Evolutionary conservation across 2,329 filamentous ascomycete genomes (phyloP).

Genomic region (Byssothecium circinans): DNA sequence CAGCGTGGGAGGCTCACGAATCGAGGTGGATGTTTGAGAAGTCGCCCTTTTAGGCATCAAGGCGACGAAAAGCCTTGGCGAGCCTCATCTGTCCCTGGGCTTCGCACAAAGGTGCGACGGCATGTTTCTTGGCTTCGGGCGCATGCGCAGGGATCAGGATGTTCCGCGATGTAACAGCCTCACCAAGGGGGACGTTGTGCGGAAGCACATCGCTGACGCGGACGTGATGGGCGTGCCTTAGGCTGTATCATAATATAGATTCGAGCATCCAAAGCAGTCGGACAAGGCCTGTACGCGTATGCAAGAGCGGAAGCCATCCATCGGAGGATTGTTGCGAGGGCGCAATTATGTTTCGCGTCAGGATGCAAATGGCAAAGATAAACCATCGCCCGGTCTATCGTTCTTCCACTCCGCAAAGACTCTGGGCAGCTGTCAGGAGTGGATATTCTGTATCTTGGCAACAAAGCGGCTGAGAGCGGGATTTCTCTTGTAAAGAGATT

Average conservation of each 20-base stretch:
- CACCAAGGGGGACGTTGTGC: conserved; percentile 9
- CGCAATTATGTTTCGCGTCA: conserved; percentile 1
- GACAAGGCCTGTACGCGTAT: conserved; percentile 3
- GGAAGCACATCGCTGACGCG: conserved; percentile 20
- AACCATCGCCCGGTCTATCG: neutral
- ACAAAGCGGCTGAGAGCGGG: neutral
- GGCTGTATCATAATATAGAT: conserved; percentile 17
- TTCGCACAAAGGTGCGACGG: conserved; percentile 37
- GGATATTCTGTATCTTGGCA: conserved; percentile 3
- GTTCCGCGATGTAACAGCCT: conserved; percentile 9
- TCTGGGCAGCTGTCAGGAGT: conserved; percentile 1
- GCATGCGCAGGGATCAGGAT: conserved; percentile 6
- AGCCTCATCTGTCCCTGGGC: conserved; percentile 15
- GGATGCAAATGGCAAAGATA: conserved; percentile 2
- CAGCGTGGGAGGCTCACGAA: conserved; percentile 3
- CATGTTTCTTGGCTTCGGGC: conserved; percentile 21
- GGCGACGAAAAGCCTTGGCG: conserved; percentile 18
- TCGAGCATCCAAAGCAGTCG: conserved; percentile 7
- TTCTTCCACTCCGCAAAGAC: conserved; percentile 3
- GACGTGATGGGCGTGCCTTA: conserved; percentile 17
- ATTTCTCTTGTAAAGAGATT: neutral
- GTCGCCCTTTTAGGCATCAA: conserved; percentile 18
- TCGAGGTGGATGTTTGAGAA: conserved; percentile 21
- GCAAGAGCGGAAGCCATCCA: conserved; percentile 10
- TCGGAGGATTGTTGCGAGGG: neutral